These are phyloP conservation scores for Ustilago hordei DNA, from an alignment of 1,284 basidiomycete species.

Conservation along the genomic window DNA sequence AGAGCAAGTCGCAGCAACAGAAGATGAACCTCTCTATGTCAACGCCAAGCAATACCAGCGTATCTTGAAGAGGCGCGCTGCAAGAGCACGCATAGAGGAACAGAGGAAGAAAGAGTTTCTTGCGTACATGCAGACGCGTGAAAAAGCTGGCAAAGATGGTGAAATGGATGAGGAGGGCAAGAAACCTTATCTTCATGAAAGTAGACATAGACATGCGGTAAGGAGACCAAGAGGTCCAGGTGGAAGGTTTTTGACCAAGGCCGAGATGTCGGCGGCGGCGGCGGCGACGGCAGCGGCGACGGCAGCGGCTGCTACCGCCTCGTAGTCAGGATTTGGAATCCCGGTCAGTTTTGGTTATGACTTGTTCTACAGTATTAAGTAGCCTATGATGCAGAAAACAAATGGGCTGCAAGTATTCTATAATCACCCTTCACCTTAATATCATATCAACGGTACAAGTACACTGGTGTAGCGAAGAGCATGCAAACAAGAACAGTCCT, in stretches of 20 bases:
- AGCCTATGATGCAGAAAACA: background rate
- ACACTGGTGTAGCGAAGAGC: slow-evolving; percentile 19
- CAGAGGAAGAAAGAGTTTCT: slow-evolving; percentile 58
- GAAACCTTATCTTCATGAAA: slow-evolving; percentile 96
- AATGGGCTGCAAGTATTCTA: background rate
- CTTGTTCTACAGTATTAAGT: slow-evolving; percentile 21
- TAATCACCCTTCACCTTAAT: background rate
- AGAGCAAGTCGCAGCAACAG: slow-evolving; percentile 33
- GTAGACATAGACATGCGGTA: slow-evolving; percentile 97
- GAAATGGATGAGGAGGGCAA: slow-evolving; percentile 59
- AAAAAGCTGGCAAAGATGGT: slow-evolving; percentile 46
- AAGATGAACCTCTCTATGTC: slow-evolving; percentile 68
- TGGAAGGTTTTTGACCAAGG: slow-evolving; percentile 81
- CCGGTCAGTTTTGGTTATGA: background rate
- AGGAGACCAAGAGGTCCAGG: slow-evolving; percentile 94
- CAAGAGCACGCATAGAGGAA: slow-evolving; percentile 63
- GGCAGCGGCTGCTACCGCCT: slow-evolving; percentile 15
- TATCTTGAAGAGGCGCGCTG: slow-evolving; percentile 63
- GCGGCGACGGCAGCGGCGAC: too few species aligned
- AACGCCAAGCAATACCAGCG: slow-evolving; percentile 69
- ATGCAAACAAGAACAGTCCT: slow-evolving; percentile 5
- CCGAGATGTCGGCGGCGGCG: slow-evolving; percentile 36
- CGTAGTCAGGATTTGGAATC: background rate
- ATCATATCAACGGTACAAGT: slow-evolving; percentile 26
- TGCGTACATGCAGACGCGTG: slow-evolving; percentile 51